A percentile compares a stretch with the other conserved stretches of the same genome.
Evolutionary conservation across 345 rosid species (phyloP).

Genomic region (Cardiospermum halicacabum): DNA sequence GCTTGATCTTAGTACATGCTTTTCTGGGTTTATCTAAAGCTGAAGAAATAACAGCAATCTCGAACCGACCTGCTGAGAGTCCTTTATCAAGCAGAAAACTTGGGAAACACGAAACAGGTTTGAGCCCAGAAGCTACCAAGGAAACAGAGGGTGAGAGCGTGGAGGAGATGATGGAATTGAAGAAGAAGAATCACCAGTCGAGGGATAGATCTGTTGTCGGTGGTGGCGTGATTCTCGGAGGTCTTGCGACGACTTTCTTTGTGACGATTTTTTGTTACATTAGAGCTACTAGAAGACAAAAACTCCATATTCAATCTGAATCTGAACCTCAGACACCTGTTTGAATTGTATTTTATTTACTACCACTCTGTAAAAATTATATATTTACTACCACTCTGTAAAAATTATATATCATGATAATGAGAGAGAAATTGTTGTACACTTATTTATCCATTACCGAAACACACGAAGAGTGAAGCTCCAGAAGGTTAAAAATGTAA

Average conservation of each 20-base stretch:
- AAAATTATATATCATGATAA: too few species aligned
- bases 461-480: too few species aligned
- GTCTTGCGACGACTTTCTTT: constrained; percentile 64
- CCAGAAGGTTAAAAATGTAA: too few species aligned
- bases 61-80: constrained; percentile 17
- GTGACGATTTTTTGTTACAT: constrained; percentile 67
- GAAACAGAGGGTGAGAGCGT: constrained; percentile 18
- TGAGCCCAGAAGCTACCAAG: constrained; percentile 18
- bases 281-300: constrained; percentile 60
- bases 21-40: constrained; percentile 30
- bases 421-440: too few species aligned
- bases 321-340: not conserved
- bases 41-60: not conserved
- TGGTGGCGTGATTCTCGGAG: constrained; percentile 73
- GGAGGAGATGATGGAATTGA: constrained; percentile 17
- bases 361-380: too few species aligned
- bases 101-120: constrained; percentile 27
- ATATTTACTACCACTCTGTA: too few species aligned
- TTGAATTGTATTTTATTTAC: not conserved
- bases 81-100: constrained; percentile 36
- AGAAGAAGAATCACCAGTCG: constrained; percentile 34
- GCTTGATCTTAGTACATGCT: constrained; percentile 24
- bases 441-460: too few species aligned
- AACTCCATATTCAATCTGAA: constrained; percentile 16
- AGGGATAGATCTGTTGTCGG: constrained; percentile 70